Base-by-base conservation (phyloP, 2,329 filamentous ascomycete species). In the Sporothrix dimorphospora region DNA sequence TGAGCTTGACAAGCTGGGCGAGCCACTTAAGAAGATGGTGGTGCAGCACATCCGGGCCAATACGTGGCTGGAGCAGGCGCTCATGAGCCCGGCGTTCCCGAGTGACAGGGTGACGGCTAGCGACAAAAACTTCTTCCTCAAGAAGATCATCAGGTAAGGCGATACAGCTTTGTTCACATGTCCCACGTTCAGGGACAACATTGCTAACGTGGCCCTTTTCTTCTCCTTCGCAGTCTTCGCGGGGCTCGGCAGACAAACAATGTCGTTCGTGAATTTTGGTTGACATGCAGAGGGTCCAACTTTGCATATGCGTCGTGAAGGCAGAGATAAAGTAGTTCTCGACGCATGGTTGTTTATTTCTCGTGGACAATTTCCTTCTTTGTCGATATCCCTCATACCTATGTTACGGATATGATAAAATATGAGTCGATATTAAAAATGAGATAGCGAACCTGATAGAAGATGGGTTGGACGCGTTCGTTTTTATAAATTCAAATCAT, bases 181-280 rank as follows among this genome's bases (percentile, higher is more conserved):
- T n/a, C n/a, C 42, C 14, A 8, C 19, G 3, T 19, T 49, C n/a
- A 8, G 6, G 8, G 27, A 59, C 1, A 59, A n/a, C 30, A 38
- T 27, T 9, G 14, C 16, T n/a, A 42, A n/a, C 21, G 19, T 51
- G 63, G 7, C 24, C 38, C n/a, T 68, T 40, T 40, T 72, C 57
- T 8, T 21, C 14, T 42, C 30, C 55, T 4, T 30, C 11, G 1
- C 72, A 91, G 89, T 77, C 82, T 93, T 45, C 84, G 92, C 51
- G 91, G 92, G 8, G 84, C 87, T 1, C 85, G 87, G 74, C 82
- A 85, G 67, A 93, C 91, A 3, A 92, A 90, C 74, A 86, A 89
- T 71, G 84, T 92, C 0, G 88, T 93, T 3, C 86, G 88, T 72
- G 90, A 92, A 40, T 94, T 94, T 78, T 94, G 91, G 89, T 81